A percentile compares a stretch with the other conserved stretches of the same genome.
phyloP scores from a whole-genome alignment of 306 rosid genomes.

The Fagus crenata region DNA sequence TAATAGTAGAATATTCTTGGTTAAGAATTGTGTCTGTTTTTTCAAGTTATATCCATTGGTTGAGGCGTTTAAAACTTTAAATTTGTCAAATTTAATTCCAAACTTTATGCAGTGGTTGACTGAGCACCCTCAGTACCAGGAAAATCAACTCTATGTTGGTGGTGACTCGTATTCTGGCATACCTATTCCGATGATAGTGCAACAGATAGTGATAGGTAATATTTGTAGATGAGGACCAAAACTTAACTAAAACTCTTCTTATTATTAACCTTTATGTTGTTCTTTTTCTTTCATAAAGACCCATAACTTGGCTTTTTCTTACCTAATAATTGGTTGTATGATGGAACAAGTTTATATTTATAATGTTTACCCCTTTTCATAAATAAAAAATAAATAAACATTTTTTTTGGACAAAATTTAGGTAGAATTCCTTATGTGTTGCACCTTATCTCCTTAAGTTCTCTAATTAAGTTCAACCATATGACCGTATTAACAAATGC shows the following conservation, averaged over 20 bases:
- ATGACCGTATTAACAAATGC: too few relatives aligned
- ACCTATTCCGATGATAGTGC: conserved; percentile 18
- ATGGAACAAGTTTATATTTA: too few relatives aligned
- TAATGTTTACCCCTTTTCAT: too few relatives aligned
- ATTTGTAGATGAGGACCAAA: background rate
- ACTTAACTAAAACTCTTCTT: background rate
- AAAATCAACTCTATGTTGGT: conserved; percentile 15
- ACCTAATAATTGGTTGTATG: background rate
- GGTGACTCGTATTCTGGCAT: conserved; percentile 30
- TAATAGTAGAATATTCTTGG: background rate
- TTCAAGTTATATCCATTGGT: background rate
- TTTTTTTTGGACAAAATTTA: too few relatives aligned
- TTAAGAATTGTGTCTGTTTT: background rate
- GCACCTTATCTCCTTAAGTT: too few relatives aligned
- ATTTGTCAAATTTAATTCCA: background rate
- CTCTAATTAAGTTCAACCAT: too few relatives aligned
- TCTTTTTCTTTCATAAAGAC: background rate
- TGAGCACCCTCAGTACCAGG: conserved; percentile 13
- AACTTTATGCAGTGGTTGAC: conserved; percentile 21
- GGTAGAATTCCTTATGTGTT: too few relatives aligned
- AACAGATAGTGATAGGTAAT: conserved; percentile 21
- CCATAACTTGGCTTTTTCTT: background rate
- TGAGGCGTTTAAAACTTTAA: background rate
- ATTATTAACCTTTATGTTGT: background rate
- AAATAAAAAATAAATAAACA: too few relatives aligned